Base-by-base conservation (phyloP, 108 stramenopile species). In the Chaetoceros tenuissimus region DNA sequence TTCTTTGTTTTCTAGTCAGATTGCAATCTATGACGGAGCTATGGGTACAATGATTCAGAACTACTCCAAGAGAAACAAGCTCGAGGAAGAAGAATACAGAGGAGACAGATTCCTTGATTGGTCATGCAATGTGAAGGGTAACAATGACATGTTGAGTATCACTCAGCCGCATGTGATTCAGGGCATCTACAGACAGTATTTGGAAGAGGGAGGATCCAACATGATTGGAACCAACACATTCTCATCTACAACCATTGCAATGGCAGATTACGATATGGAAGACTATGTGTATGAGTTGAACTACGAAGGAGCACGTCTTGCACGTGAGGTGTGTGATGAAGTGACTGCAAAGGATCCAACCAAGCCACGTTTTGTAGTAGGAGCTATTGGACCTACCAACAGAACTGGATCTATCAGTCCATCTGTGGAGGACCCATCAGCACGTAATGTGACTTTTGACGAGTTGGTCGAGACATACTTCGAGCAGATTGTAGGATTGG, bases 21-120 rank as follows among this genome's bases (percentile, higher is more conserved):
- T 96, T 60, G 91, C 93, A 31, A 87, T 97, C 57, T 97, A 97
- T 60, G 98, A 99, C 60, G 98, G 98, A 50, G 98, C 96, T 43
- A 99, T 99, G 98, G 98, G 97, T 34, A 99, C 98, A 43, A 99
- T 99, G 98, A 99, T 99, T 69, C 98, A 99, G 67, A 95, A 97
- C 72, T 92, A 96, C 54, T 68, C 86, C 57, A 90, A 95, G 81
- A 78, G 73, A 66, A 86, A 90, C 75, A 90, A 74, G 66, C 72
- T 98, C 28, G 93, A 90, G 22, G 98, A 98, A 62, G 96, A 84
- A 55, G 96, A 95, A 43, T 98, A 87, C 83, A 81, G 98, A 29
- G 98, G 96, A 16, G 97, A 98, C 52, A 78, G 85, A 24, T 98
- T 96, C 75, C 87, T 80, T 62, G 85, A 99, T 53, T 97, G 93